Evolutionary conservation across 2,329 filamentous ascomycete species (phyloP), one percentile per base, ranked within the genome.

Genomic region (Fusarium duplospermum): DNA sequence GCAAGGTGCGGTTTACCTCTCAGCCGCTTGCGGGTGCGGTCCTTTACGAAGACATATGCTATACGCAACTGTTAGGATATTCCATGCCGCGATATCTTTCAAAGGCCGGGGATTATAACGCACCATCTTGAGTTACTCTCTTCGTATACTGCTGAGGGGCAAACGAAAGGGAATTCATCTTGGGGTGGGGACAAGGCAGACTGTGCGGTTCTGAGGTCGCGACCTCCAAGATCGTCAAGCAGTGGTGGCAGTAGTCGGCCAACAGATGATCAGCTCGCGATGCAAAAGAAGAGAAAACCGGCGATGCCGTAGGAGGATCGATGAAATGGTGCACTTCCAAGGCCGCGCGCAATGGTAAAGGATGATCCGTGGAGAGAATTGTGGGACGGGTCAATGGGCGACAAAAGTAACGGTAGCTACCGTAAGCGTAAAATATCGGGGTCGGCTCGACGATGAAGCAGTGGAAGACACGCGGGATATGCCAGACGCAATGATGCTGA

Each of bases 81-180:
- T 27, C 27, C 27, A 27, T 27, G 27, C 27, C 4, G 27, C 27
- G 27, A 6, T 27, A 29, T 29, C 33, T 29, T 4, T 24, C 14
- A 61, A 33, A 36, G 14, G 47, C 67, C 40, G 38, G 52, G 52
- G 52, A 38, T 33, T 47, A 16, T 22, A 13, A 74, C 92, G 87
- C 87, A 96, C 93, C 95, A 86, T 95, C 96, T 81, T 96, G 93
- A 69, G 93, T 93, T 83, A 94, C 93, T 77, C 93, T 89, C 71
- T 84, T 84, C 50, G 82, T 82, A 66, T 80, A 87, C 62, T 87
- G 84, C 72, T 86, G 87, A 76, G 93, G 91, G 82, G 91, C 90
- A 84, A 95, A 95, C 50, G 91, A 90, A 83, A 94, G 95, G 78
- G 89, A 91, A 82, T 92, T 91, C 90, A 36, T 18, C 14, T 8